These are phyloP conservation scores for Penicillium brasilianum DNA, from an alignment of 2,329 filamentous ascomycete genomes.

Conservation along the genomic window DNA sequence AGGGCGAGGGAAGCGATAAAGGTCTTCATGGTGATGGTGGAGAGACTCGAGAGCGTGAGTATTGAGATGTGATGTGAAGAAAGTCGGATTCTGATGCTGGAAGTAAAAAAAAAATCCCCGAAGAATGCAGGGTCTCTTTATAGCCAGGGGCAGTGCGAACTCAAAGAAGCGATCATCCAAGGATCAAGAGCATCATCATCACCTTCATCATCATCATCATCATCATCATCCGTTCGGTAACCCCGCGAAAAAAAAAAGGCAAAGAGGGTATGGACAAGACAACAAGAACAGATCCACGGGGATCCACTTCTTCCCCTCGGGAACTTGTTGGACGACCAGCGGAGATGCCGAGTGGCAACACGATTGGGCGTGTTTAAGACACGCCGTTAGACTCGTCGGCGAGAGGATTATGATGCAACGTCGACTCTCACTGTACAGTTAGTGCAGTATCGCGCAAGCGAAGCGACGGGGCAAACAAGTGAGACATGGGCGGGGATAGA, in stretches of 20 bases:
- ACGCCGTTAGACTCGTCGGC: background rate
- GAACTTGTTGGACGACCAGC: background rate
- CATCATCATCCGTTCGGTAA: background rate
- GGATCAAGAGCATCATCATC: background rate
- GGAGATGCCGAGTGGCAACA: slow-evolving; percentile 16
- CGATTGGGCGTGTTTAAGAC: slow-evolving; percentile 19
- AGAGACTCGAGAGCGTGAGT: too few species aligned
- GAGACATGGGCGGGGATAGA: background rate
- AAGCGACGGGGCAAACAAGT: background rate
- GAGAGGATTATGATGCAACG: background rate
- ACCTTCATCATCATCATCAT: background rate
- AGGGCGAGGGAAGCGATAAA: slow-evolving; percentile 30
- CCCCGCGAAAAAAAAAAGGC: background rate
- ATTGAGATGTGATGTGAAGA: background rate
- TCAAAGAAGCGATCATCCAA: background rate
- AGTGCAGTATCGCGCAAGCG: background rate
- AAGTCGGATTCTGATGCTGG: background rate
- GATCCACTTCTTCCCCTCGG: background rate
- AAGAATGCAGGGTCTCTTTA: slow-evolving; percentile 7
- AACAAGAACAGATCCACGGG: background rate
- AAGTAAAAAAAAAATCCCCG: background rate
- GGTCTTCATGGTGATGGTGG: slow-evolving; percentile 34
- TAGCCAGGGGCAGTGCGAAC: background rate
- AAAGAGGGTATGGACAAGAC: too few species aligned
- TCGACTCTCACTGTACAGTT: background rate